Evolutionary conservation across 768 basidiomycete genomes (phyloP).

Genomic region (Kwoniella sp.): DNA sequence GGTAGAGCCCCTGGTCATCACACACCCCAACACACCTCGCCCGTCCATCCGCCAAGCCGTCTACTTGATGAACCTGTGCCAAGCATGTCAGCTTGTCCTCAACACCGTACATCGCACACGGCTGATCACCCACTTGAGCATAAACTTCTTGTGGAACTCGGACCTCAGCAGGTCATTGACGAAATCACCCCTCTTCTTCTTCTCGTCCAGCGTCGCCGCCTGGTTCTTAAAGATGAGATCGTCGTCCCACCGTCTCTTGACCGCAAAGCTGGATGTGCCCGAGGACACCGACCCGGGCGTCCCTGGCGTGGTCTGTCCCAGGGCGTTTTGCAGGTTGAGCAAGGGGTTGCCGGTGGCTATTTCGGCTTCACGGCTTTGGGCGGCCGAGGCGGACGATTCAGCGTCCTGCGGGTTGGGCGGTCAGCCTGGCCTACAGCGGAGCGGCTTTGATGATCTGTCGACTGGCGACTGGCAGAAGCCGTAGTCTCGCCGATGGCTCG

Average conservation of each 20-base stretch:
- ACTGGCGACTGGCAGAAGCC: too few relatives aligned
- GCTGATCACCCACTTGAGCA: conserved; percentile 46
- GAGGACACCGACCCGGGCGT: conserved; percentile 57
- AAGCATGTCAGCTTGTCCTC: too few relatives aligned
- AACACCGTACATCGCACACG: too few relatives aligned
- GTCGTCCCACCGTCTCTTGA: conserved; percentile 93
- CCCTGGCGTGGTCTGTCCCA: conserved; percentile 57
- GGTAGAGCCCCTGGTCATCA: too few relatives aligned
- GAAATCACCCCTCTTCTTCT: conserved; percentile 65
- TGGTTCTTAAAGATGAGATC: conserved; percentile 99
- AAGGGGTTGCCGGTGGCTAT: conserved; percentile 84
- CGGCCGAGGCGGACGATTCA: conserved; percentile 62
- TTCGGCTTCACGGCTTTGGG: conserved; percentile 64
- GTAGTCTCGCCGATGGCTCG: too few relatives aligned
- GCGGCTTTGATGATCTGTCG: neutral
- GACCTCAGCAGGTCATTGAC: conserved; percentile 90
- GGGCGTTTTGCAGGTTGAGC: conserved; percentile 81
- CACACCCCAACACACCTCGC: too few relatives aligned
- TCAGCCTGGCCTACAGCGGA: neutral
- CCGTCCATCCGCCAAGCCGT: too few relatives aligned
- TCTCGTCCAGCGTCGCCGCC: conserved; percentile 65
- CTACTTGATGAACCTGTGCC: conserved; percentile 20
- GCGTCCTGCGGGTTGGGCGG: conserved; percentile 62
- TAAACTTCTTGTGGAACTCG: conserved; percentile 50
- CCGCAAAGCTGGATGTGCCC: conserved; percentile 75